Conservation (phyloP, 805 yeast species). For the Candida insectorum region DNA sequence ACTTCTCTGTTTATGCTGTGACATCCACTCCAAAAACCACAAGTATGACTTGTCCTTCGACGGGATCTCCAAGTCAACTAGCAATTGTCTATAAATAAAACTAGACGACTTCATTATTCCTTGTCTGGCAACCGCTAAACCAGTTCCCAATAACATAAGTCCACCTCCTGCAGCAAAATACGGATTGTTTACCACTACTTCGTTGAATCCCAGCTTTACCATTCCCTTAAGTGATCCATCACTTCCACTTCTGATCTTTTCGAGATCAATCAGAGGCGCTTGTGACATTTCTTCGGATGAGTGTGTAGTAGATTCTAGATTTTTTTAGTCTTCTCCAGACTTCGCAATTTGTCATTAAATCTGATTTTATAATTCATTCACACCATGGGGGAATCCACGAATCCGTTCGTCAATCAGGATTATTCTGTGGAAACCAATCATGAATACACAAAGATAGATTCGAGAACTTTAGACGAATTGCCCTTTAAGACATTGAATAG, state of each 20-base stretch:
- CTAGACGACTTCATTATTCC: conserved; percentile 62
- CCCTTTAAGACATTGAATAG: conserved; percentile 66
- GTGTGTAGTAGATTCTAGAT: background rate
- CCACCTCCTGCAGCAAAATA: conserved; percentile 99
- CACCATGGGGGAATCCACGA: conserved; percentile 1
- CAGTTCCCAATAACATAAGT: conserved; percentile 90
- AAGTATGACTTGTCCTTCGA: conserved; percentile 88
- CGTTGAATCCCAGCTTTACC: conserved; percentile 41
- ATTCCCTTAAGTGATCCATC: conserved; percentile 33
- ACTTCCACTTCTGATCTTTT: conserved; percentile 29
- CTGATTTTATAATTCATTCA: background rate
- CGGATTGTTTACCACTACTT: conserved; percentile 71
- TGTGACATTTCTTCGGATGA: conserved; percentile 3
- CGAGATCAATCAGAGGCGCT: conserved; percentile 25
- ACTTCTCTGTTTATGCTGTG: conserved; percentile 67
- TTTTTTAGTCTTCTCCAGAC: background rate
- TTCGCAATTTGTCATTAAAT: background rate
- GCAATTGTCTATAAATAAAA: conserved; percentile 72
- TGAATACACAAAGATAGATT: conserved; percentile 9
- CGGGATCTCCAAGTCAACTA: conserved; percentile 91
- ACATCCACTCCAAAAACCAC: conserved; percentile 98
- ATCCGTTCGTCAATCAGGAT: conserved; percentile 13
- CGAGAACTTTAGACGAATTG: conserved; percentile 12
- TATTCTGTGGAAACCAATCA: conserved; percentile 7
- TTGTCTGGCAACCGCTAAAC: conserved; percentile 71